These are phyloP conservation scores for Turnera subulata DNA, from an alignment of 345 rosid species.

Conservation along the genomic window DNA sequence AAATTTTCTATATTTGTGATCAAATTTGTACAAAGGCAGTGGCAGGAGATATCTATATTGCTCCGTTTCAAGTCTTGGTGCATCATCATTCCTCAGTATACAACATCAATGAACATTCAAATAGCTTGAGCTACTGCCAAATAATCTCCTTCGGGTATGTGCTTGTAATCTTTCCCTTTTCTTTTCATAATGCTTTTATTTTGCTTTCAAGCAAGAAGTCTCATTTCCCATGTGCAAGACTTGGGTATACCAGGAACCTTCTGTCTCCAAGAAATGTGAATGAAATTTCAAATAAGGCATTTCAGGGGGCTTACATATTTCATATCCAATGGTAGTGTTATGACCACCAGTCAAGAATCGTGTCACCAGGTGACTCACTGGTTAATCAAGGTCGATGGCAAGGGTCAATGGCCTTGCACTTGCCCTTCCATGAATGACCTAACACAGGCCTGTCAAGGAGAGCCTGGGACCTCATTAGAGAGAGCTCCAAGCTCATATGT, in stretches of 20 bases:
- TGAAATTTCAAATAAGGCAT: neutral
- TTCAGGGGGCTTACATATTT: neutral
- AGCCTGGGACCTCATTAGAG: no score
- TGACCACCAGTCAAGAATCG: no score
- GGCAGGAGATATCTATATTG: neutral
- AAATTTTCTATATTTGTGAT: neutral
- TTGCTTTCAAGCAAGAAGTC: neutral
- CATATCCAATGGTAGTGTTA: no score
- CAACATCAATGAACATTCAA: no score
- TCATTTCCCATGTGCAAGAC: neutral
- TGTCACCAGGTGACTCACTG: no score
- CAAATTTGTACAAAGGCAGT: neutral
- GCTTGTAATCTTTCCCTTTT: neutral
- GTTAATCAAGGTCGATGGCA: no score
- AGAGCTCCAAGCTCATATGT: no score
- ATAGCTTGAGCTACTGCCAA: neutral
- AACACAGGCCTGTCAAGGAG: no score
- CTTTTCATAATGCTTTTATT: neutral
- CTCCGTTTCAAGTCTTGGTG: neutral
- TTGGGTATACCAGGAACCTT: neutral
- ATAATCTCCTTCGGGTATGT: neutral
- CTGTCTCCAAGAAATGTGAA: neutral
- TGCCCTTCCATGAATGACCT: no score
- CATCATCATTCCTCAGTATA: no score
- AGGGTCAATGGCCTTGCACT: no score